Base-by-base conservation (phyloP, 495 filamentous ascomycete genomes). In the Monascus purpureus region DNA sequence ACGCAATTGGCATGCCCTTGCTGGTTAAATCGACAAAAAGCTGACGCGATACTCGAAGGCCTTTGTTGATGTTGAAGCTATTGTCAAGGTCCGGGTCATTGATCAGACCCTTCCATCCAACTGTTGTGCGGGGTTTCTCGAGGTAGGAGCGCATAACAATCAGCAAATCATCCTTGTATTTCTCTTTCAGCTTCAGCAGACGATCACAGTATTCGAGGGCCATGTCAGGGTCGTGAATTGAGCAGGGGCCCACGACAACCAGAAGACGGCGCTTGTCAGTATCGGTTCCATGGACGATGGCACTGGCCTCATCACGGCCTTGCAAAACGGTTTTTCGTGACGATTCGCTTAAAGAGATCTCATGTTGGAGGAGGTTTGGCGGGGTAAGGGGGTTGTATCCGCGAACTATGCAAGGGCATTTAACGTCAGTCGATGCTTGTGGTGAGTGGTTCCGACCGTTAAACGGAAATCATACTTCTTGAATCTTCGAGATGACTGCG, bases 31-130 rank as follows among this genome's bases (percentile, higher is more conserved):
- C 87, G 22, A 94, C 82, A 52, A 94, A 99, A 37, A 99, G 63
- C 54, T 96, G 79, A 36, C 92, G 75, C 19, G 85, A 83, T 17
- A 79, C 63, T 28, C 82, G 75, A 50, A 99, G 55, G 2, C 92
- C 92, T 65, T 95, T 94, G 68, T 96, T 99, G 62, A 99, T 96
- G 57, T 94, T 76, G 73, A 95, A 96, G 57, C 80, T 88, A 49
- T 94, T 85, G 56, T 99, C 88, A 53, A 99, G 93, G 42, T 96
- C 87, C 6, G 92, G 92, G 59, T 99, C 92, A 55, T 99, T 99
- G 64, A 99, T 93, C 40, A 99, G 67, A 9, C 92, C 92, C 62
- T 99, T 99, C 92, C 92, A 99, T 32, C 92, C 92, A 11, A 99
- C 87, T 0, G 92, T 99, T 9, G 92, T 99, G 41, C 92, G 77